Evolutionary conservation across 73 alveolate genomes (phyloP), one percentile per base, ranked within the genome.

Genomic region (Paramecium caudatum): DNA sequence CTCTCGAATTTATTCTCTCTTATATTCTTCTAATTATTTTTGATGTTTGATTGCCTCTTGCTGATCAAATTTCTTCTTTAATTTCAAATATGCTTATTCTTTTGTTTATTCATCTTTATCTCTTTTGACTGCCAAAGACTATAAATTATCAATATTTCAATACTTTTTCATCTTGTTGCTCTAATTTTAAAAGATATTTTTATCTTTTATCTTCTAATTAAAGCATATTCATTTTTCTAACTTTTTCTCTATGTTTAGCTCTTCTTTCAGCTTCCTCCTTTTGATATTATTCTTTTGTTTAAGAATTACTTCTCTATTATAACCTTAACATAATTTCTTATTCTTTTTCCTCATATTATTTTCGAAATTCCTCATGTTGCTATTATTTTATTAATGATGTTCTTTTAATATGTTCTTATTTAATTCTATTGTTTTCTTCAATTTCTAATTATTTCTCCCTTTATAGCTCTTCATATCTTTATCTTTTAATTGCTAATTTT

Each of bases 31-130:
- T 8, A 74, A 41, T 19, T 74, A 74, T 45, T 39, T 74, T 39
- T 74, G 43, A 45, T 74, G 88, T 41, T 74, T 74, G 2, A 74
- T 74, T 9, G 88, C 88, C 15, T 74, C 88, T 45, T 74, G 21
- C 32, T 74, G 43, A 21, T 74, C 88, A 5, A 37, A 3, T 45
- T 19, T 74, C 32, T 74, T 74, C 21, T 43, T 74, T 25, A 74
- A 12, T 17, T 74, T 74, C 39, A 74, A 36, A 74, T 74, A 74
- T 19, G 65, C 65, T 39, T 74, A 25, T 41, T 74, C 4, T 9
- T 74, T 41, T 5, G 8, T 21, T 2, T 9, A 15, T 0, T 13
- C 7, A 13, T 74, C 88, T 39, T 74, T 21, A 21, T 74, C 62
- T 34, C 43, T 39, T 74, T 45, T 74, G 16, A 74, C 65, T 74